Evolutionary conservation across 164 flowering plant species (phyloP).

Genomic region (Cinnamomum micranthum): DNA sequence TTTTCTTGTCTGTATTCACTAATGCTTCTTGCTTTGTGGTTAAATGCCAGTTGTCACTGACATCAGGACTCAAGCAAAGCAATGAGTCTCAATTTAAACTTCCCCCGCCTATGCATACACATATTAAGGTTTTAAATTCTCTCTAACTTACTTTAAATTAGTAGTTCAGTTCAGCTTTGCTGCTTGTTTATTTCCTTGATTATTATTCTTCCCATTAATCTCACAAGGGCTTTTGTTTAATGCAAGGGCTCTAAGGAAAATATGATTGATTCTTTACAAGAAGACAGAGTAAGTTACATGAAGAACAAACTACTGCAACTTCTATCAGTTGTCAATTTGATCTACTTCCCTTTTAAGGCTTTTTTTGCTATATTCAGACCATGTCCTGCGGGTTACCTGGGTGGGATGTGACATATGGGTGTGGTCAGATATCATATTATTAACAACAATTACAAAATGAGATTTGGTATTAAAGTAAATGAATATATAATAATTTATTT

Average conservation of each 20-base stretch:
- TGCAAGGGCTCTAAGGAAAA: slow-evolving; percentile 83
- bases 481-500: neutral
- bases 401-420: neutral
- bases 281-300: slow-evolving; percentile 35
- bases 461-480: neutral
- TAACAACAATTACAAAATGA: too few relatives aligned
- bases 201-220: slow-evolving; percentile 2
- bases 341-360: neutral
- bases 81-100: slow-evolving; percentile 33
- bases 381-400: too few relatives aligned
- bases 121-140: slow-evolving; percentile 45
- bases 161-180: neutral
- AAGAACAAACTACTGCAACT: neutral
- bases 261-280: slow-evolving; percentile 34
- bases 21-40: slow-evolving; percentile 1
- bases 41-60: slow-evolving; percentile 55
- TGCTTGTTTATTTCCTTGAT: neutral
- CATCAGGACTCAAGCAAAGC: slow-evolving; percentile 47
- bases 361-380: neutral
- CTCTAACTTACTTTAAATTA: neutral
- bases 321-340: neutral
- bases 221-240: slow-evolving; percentile 15
- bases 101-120: slow-evolving; percentile 17
- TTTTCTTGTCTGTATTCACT: slow-evolving; percentile 1
- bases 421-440: neutral